Evolutionary conservation across 2,329 filamentous ascomycete genomes (phyloP).

Genomic region (Fusarium graminum): DNA sequence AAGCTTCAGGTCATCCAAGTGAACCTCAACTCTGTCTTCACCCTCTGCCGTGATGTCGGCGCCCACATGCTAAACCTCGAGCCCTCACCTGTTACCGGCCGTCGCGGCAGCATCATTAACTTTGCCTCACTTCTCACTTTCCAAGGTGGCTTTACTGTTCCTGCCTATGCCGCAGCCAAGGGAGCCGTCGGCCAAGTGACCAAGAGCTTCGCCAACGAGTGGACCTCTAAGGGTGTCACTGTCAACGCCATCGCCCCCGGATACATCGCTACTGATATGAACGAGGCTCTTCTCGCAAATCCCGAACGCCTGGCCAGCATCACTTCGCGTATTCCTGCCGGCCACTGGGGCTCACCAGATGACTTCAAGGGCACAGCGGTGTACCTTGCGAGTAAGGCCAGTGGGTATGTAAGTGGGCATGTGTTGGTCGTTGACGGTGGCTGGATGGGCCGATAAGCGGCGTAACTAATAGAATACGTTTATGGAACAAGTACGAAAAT

Average conservation of each 20-base stretch:
- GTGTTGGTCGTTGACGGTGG: conserved; percentile 88
- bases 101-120: conserved; percentile 83
- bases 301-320: conserved; percentile 78
- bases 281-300: conserved; percentile 82
- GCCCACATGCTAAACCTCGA: conserved; percentile 78
- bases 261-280: conserved; percentile 97
- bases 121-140: conserved; percentile 84
- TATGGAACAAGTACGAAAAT: conserved; percentile 6
- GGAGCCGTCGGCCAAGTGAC: conserved; percentile 87
- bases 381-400: conserved; percentile 81
- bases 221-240: conserved; percentile 81
- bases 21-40: conserved; percentile 86
- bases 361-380: conserved; percentile 89
- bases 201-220: conserved; percentile 88
- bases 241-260: conserved; percentile 93
- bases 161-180: conserved; percentile 88
- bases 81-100: conserved; percentile 61
- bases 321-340: conserved; percentile 83
- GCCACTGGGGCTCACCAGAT: conserved; percentile 84
- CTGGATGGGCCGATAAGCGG: conserved; percentile 83
- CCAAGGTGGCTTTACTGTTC: conserved; percentile 89
- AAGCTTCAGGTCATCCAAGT: conserved; percentile 77
- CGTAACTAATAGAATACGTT: not conserved
- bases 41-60: conserved; percentile 80
- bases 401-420: conserved; percentile 85